Evolutionary conservation across 208 protist species (phyloP), one percentile per base, ranked within the genome.

Genomic region (Acanthamoeba castellanii): DNA sequence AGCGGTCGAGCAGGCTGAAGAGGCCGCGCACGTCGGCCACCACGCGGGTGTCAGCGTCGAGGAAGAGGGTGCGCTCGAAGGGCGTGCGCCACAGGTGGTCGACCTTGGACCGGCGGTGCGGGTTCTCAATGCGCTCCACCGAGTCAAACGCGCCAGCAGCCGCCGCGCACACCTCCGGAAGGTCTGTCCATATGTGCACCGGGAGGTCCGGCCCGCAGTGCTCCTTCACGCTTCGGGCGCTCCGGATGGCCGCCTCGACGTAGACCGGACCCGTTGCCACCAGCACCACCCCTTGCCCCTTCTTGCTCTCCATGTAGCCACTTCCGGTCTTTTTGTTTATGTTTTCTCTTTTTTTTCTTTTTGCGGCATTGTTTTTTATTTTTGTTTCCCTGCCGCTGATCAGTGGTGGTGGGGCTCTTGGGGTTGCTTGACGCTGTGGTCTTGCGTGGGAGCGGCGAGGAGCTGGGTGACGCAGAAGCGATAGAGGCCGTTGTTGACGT

Each of bases 401-500:
- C 47, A n/a, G n/a, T n/a, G 50, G 50, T 55, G 50, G 50, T 16
- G 50, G 5, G 50, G 55, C 55, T 70, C 8, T 11, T 32, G 32
- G 3, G n/a, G 3, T 70, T 70, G n/a, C n/a, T 22, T 70, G n/a
- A 3, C 13, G 32, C 14, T 70, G 6, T 4, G 55, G 55, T 14
- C 16, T 2, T 3, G 8, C 18, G 55, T 61, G 55, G 82, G 57
- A 7, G 87, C 32, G 14, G 64, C 30, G 25, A 92, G 42, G 57
- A 92, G 42, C 50, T 92, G 87, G 20, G 2, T 74, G 87, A 92
- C 47, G 59, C 64, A 92, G 37, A 92, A 92, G 34, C 59, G 87
- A n/a, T 92, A 92, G 87, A 92, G 87, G 42, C 74, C 57, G 59
- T 92, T 92, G 87, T 92, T 92, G 50, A 92, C 64, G 30, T 66